Percentiles rank a stretch among this genome's conserved stretches.
Conservation (phyloP, 1,284 basidiomycete genomes). For the Coniferiporia weirii region DNA sequence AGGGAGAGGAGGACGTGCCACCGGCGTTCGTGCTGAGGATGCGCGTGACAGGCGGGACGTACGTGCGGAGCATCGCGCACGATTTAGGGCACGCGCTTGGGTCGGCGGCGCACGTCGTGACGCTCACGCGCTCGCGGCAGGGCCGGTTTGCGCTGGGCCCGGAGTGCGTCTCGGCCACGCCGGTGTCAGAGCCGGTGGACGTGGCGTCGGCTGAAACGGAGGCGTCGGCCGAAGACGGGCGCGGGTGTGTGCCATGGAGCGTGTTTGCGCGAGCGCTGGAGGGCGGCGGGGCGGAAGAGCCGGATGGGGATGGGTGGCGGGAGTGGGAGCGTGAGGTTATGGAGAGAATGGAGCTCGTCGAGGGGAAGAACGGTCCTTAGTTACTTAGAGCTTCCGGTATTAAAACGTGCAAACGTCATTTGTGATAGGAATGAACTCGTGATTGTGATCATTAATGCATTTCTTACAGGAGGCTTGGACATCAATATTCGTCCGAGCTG, state of each 20-base stretch:
- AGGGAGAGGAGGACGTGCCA: slow-evolving; percentile 45
- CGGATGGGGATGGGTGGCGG: slow-evolving; percentile 58
- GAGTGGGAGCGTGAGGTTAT: slow-evolving; percentile 72
- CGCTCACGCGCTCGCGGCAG: slow-evolving; percentile 80
- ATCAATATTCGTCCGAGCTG: too few relatives aligned
- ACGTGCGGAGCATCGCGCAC: slow-evolving; percentile 89
- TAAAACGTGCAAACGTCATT: too few relatives aligned
- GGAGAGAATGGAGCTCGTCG: slow-evolving; percentile 53
- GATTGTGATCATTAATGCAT: too few relatives aligned
- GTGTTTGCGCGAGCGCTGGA: slow-evolving; percentile 65
- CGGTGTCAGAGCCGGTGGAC: neutral
- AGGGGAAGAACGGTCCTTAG: slow-evolving; percentile 16
- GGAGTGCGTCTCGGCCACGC: neutral
- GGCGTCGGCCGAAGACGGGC: slow-evolving; percentile 28
- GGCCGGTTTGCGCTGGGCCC: slow-evolving; percentile 64
- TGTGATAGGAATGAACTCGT: too few relatives aligned
- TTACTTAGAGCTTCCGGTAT: too few relatives aligned
- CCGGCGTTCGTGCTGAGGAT: slow-evolving; percentile 85
- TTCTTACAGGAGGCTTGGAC: too few relatives aligned
- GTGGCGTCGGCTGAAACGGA: slow-evolving; percentile 27
- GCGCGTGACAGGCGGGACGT: slow-evolving; percentile 95
- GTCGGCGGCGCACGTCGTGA: slow-evolving; percentile 88
- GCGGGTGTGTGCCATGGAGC: slow-evolving; percentile 70
- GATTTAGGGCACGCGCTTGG: slow-evolving; percentile 81
- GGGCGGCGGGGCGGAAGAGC: slow-evolving; percentile 40